A percentile compares a stretch with the other conserved stretches of the same genome.
Conservation (phyloP, 2,329 filamentous ascomycete genomes). For the Paecilomyces niveus region DNA sequence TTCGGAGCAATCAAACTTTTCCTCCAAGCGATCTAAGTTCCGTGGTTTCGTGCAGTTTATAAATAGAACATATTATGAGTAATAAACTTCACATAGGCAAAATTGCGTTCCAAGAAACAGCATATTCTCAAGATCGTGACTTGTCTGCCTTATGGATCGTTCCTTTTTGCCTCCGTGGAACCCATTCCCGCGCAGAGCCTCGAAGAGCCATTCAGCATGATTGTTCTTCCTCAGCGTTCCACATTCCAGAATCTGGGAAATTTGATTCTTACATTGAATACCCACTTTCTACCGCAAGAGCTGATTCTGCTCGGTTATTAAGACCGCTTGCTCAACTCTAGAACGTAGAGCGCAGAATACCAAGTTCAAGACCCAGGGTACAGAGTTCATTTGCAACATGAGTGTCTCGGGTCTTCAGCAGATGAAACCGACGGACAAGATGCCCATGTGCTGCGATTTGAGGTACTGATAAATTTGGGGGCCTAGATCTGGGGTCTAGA, state of each 20-base stretch:
- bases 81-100: not conserved
- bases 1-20: not conserved
- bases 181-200: not conserved
- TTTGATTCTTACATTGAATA: not conserved
- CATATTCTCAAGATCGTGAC: not conserved
- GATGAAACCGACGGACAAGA: not conserved
- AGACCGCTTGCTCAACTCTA: not conserved
- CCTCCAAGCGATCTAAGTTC: not conserved
- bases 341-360: not conserved
- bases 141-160: not conserved
- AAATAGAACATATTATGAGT: not conserved
- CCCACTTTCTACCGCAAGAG: not conserved
- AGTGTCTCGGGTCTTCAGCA: not conserved
- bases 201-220: not conserved
- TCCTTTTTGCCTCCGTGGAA: not conserved
- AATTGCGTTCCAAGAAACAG: not conserved
- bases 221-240: not conserved
- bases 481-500: not conserved
- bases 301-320: not conserved
- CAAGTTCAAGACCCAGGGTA: not conserved
- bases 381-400: not conserved
- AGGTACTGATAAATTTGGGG: not conserved
- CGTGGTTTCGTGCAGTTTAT: not conserved
- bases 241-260: not conserved
- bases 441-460: not conserved